Evolutionary conservation across 495 filamentous ascomycete genomes (phyloP).

Genomic region (Clavariopsis aquatica): DNA sequence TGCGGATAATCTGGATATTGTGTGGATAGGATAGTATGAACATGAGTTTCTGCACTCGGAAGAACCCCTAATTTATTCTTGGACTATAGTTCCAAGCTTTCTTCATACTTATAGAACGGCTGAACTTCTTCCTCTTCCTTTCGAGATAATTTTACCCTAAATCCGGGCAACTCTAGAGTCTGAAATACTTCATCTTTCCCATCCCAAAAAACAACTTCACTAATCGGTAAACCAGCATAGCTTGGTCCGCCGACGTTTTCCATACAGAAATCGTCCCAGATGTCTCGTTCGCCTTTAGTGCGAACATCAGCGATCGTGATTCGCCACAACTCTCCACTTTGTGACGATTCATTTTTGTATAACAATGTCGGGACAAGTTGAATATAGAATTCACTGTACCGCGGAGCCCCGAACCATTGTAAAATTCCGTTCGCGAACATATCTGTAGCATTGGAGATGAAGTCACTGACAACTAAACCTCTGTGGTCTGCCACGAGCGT

Average conservation of each 20-base stretch:
- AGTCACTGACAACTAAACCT: conserved; percentile 37
- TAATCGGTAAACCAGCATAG: conserved; percentile 42
- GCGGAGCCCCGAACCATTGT: neutral
- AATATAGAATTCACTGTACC: conserved; percentile 19
- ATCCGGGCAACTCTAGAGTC: conserved; percentile 39
- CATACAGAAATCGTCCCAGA: conserved; percentile 43
- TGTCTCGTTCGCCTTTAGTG: conserved; percentile 18
- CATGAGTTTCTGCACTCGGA: neutral
- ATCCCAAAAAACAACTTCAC: conserved; percentile 43
- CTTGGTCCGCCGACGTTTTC: conserved; percentile 34
- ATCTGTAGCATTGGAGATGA: conserved; percentile 42
- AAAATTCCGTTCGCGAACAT: conserved; percentile 17
- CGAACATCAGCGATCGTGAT: conserved; percentile 15
- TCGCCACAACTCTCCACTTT: conserved; percentile 41
- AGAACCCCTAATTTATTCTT: neutral
- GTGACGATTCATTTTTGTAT: conserved; percentile 35
- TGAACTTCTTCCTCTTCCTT: neutral
- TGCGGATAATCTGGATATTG: neutral
- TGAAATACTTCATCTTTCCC: conserved; percentile 21
- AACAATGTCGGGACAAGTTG: conserved; percentile 42
- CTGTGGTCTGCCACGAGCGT: conserved; percentile 33
- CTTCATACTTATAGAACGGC: neutral
- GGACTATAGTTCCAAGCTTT: conserved; percentile 10
- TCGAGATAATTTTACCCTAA: conserved; percentile 23
- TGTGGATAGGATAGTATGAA: neutral